Evolutionary conservation across 371 early-diverging fungal genomes (phyloP).

Genomic region (Mortierella sp.): DNA sequence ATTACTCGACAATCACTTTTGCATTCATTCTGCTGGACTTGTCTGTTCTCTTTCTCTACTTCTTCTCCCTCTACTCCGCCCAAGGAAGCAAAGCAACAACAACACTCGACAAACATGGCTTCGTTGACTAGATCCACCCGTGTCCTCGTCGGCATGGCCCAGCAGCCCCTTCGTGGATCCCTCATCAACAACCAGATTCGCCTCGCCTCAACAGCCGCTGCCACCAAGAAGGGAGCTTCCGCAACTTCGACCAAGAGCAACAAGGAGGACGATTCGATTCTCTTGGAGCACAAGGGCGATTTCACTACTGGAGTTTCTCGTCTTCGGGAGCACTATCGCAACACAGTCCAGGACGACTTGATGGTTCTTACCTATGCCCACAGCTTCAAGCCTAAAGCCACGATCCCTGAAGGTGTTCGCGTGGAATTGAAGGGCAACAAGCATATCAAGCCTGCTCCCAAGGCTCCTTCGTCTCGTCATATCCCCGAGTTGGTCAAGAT

Average conservation of each 20-base stretch:
- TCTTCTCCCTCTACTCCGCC: neutral
- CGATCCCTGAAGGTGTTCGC: slow-evolving; percentile 52
- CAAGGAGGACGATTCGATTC: slow-evolving; percentile 16
- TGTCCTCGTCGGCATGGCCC: neutral
- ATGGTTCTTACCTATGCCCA: slow-evolving; percentile 90
- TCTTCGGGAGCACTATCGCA: slow-evolving; percentile 87
- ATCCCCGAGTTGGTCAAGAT: slow-evolving; percentile 82
- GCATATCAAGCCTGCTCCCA: slow-evolving; percentile 70
- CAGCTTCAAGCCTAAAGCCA: slow-evolving; percentile 54
- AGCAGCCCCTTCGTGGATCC: slow-evolving; percentile 9
- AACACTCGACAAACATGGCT: slow-evolving; percentile 5
- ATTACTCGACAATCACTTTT: neutral
- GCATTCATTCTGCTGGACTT: neutral
- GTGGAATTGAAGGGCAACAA: slow-evolving; percentile 70
- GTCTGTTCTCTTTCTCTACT: neutral
- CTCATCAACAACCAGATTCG: slow-evolving; percentile 29
- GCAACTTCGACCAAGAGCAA: slow-evolving; percentile 14
- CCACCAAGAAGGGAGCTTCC: slow-evolving; percentile 25
- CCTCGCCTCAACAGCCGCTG: slow-evolving; percentile 26
- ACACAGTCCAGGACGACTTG: slow-evolving; percentile 87
- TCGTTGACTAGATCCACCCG: slow-evolving; percentile 17
- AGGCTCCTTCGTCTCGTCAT: slow-evolving; percentile 61
- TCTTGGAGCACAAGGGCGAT: slow-evolving; percentile 27
- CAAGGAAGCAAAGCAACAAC: neutral
- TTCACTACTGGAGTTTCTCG: slow-evolving; percentile 64